Base-by-base conservation (phyloP, 768 basidiomycete species). In the Boletellus sp. region DNA sequence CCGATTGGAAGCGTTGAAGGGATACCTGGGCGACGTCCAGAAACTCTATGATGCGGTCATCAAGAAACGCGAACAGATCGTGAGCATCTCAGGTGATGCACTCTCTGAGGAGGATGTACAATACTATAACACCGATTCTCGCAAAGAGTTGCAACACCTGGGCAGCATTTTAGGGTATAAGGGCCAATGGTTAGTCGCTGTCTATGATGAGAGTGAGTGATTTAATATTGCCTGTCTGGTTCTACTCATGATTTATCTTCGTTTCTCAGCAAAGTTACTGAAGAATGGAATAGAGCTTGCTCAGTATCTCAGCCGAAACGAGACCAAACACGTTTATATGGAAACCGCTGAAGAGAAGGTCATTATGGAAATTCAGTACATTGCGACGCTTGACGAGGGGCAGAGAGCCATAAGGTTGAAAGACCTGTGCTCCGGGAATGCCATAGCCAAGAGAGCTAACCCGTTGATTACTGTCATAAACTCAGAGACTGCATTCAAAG, bases 321-420 rank as follows among this genome's bases (percentile, higher is more conserved):
- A 50, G 8, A 43, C 48, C 1, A 39, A 22, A 9, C 52, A 56
- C 13, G 48, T 56, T 0, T 56, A 56, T 11, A 56, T 56, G 55
- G 52, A 56, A 15, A 56, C 52, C 2, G 37, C 44, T 0, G 55
- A 56, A 13, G 52, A 56, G 4, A 11, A 3, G 1, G 32, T 53
- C 1, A 36, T 56, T 0, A 56, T 56, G 54, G 51, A 55, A 12
- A 49, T 55, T 0, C 54, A 55, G 6, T 39, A 40, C 8, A 17
- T 52, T 1, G 22, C 42, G 0, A 45, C 37, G 19, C 24, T 47
- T 5, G 16, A 16, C 17, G 31, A 13, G 34, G n/a, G 24, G 26
- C 28, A 38, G 15, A 28, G 34, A 16, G 12, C n/a, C 17, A 15
- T 17, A 9, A 23, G 19, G 20, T 20, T 38, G n/a, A 20, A 38